These are phyloP conservation scores for Plasmopara halstedii DNA, from an alignment of 352 stramenopile genomes.

Conservation along the genomic window DNA sequence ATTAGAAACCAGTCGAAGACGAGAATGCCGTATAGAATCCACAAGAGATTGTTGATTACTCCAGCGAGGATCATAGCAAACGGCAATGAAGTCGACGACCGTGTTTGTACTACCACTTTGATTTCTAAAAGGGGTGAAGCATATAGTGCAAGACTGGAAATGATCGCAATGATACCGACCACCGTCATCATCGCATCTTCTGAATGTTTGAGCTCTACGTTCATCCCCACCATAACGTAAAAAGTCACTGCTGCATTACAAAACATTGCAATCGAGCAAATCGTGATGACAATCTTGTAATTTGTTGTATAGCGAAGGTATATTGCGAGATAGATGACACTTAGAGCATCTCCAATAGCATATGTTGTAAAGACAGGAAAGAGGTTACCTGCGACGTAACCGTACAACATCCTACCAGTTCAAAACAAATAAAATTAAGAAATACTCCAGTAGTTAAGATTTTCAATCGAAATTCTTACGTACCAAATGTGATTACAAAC, in stretches of 20 bases:
- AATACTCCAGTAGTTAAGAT: neutral
- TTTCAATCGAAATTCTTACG: neutral
- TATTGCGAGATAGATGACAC: slow-evolving; percentile 37
- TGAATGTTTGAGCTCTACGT: slow-evolving; percentile 19
- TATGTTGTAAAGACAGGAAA: slow-evolving; percentile 52
- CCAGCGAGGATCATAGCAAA: slow-evolving; percentile 57
- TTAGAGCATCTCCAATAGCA: slow-evolving; percentile 37
- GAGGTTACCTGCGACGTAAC: slow-evolving; percentile 35
- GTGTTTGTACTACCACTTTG: slow-evolving; percentile 40
- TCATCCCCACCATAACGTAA: slow-evolving; percentile 41
- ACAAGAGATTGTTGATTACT: slow-evolving; percentile 66
- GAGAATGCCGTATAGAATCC: slow-evolving; percentile 56
- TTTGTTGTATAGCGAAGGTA: slow-evolving; percentile 38
- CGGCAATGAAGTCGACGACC: slow-evolving; percentile 48
- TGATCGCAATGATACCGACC: slow-evolving; percentile 38
- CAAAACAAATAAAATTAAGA: slow-evolving; percentile 3
- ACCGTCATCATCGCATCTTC: slow-evolving; percentile 20
- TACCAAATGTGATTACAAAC: slow-evolving; percentile 68
- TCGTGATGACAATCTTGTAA: slow-evolving; percentile 29
- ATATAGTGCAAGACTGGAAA: slow-evolving; percentile 56
- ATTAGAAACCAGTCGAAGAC: slow-evolving; percentile 52
- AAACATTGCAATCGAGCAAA: slow-evolving; percentile 20
- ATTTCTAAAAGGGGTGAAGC: slow-evolving; percentile 53
- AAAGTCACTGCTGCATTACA: slow-evolving; percentile 36
- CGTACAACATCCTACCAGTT: slow-evolving; percentile 48